phyloP scores from a whole-genome alignment of 805 yeast species.

The Isabelozyma rhagii region DNA sequence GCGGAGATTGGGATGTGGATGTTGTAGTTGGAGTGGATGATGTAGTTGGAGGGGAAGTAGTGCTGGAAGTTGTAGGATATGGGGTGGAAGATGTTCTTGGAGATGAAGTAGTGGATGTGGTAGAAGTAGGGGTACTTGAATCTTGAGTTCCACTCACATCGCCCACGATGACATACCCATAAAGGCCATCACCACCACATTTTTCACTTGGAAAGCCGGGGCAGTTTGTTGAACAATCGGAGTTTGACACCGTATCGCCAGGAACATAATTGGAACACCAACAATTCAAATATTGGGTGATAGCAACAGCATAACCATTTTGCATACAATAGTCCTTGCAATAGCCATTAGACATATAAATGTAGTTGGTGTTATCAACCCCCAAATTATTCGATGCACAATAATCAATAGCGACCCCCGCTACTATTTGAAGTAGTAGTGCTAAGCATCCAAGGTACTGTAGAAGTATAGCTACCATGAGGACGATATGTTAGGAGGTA shows the following conservation, averaged over 20 bases:
- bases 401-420: not conserved
- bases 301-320: slow-evolving; percentile 49
- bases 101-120: slow-evolving; percentile 2
- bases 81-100: slow-evolving; percentile 2
- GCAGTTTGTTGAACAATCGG: slow-evolving; percentile 37
- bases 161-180: slow-evolving; percentile 48
- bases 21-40: slow-evolving; percentile 4
- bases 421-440: not conserved
- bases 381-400: slow-evolving; percentile 1
- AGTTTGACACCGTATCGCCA: slow-evolving; percentile 27
- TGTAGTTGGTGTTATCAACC: not conserved
- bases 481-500: no score
- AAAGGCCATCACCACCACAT: slow-evolving; percentile 46
- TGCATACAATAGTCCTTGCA: slow-evolving; percentile 46
- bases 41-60: slow-evolving; percentile 4
- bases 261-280: slow-evolving; percentile 64
- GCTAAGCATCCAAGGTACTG: slow-evolving; percentile 2
- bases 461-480: not conserved
- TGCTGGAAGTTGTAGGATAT: slow-evolving; percentile 1
- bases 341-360: slow-evolving; percentile 46
- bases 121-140: not conserved
- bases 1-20: not conserved
- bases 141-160: slow-evolving; percentile 13
- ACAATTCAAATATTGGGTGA: slow-evolving; percentile 49
- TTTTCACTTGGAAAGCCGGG: slow-evolving; percentile 44